Conservation (phyloP, 352 stramenopile species). For the Pythium graminicola region DNA sequence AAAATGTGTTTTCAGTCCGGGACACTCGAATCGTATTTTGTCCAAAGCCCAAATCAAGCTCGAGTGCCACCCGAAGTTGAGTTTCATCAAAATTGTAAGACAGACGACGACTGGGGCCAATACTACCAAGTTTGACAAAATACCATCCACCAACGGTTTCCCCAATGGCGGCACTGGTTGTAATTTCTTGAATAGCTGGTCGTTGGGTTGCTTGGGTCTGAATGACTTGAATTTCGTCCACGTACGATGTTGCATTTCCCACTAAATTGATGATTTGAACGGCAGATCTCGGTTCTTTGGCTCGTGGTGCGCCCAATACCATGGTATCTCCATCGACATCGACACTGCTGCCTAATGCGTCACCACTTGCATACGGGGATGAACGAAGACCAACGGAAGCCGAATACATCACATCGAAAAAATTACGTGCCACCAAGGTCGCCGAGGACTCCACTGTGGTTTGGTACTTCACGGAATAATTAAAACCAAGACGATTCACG, state of each 20-base stretch:
- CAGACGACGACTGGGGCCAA: conserved; percentile 51
- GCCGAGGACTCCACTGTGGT: conserved; percentile 34
- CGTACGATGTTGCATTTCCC: conserved; percentile 39
- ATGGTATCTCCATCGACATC: conserved; percentile 63
- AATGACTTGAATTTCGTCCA: conserved; percentile 72
- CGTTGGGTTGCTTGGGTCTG: conserved; percentile 44
- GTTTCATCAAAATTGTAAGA: conserved; percentile 61
- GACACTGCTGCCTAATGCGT: conserved; percentile 55
- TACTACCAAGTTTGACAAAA: conserved; percentile 42
- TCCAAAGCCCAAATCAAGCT: conserved; percentile 71
- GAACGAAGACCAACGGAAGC: conserved; percentile 62
- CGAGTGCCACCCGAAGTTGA: conserved; percentile 59
- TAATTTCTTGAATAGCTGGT: conserved; percentile 64
- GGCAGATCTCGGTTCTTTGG: conserved; percentile 48
- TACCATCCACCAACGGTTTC: conserved; percentile 73
- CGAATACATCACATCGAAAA: conserved; percentile 68
- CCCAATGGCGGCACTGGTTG: conserved; percentile 51
- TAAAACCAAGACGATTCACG: conserved; percentile 62
- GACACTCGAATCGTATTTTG: conserved; percentile 50
- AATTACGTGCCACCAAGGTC: conserved; percentile 39
- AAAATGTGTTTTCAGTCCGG: conserved; percentile 58
- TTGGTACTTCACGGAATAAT: conserved; percentile 59
- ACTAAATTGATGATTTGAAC: conserved; percentile 65
- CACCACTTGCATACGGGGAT: conserved; percentile 43
- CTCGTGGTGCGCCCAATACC: conserved; percentile 55